Evolutionary conservation across 371 early-diverging fungal species (phyloP).

Genomic region (Rhizopus delemar): DNA sequence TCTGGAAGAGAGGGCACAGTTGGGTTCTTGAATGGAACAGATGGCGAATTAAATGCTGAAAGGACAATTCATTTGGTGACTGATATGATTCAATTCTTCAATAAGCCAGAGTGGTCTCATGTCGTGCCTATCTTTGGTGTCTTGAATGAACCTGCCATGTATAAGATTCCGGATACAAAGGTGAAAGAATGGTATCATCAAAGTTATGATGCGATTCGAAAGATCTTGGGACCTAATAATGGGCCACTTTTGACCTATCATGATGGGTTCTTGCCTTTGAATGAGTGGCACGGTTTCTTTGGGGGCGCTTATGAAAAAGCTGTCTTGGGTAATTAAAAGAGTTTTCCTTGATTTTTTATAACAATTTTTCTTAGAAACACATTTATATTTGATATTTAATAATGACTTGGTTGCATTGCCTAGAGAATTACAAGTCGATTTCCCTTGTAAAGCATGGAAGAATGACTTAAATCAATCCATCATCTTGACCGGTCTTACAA

Average conservation of each 20-base stretch:
- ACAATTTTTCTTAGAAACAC: slow-evolving; percentile 35
- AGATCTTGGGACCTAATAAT: slow-evolving; percentile 16
- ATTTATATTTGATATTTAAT: slow-evolving; percentile 49
- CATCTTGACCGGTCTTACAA: slow-evolving; percentile 50
- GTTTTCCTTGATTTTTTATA: background rate
- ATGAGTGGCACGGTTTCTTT: slow-evolving; percentile 43
- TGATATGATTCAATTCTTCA: slow-evolving; percentile 42
- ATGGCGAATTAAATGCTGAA: slow-evolving; percentile 37
- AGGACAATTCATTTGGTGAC: slow-evolving; percentile 34
- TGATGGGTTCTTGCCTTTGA: slow-evolving; percentile 45
- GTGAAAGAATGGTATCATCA: slow-evolving; percentile 39
- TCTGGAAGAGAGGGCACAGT: slow-evolving; percentile 53
- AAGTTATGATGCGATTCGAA: slow-evolving; percentile 36
- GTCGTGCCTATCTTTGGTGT: slow-evolving; percentile 60
- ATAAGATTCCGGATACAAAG: slow-evolving; percentile 18
- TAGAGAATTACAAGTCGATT: slow-evolving; percentile 37
- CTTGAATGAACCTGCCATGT: slow-evolving; percentile 51
- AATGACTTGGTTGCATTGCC: slow-evolving; percentile 50
- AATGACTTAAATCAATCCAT: slow-evolving; percentile 31
- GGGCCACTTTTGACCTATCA: slow-evolving; percentile 50
- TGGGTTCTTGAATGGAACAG: slow-evolving; percentile 54
- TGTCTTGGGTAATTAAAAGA: slow-evolving; percentile 34
- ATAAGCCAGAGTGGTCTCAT: slow-evolving; percentile 51
- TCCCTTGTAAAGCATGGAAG: slow-evolving; percentile 49
- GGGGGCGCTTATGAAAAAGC: slow-evolving; percentile 27